A percentile compares a stretch with the other conserved stretches of the same genome.
phyloP scores from a whole-genome alignment of 805 yeast species.

The Ogataea neopini region DNA sequence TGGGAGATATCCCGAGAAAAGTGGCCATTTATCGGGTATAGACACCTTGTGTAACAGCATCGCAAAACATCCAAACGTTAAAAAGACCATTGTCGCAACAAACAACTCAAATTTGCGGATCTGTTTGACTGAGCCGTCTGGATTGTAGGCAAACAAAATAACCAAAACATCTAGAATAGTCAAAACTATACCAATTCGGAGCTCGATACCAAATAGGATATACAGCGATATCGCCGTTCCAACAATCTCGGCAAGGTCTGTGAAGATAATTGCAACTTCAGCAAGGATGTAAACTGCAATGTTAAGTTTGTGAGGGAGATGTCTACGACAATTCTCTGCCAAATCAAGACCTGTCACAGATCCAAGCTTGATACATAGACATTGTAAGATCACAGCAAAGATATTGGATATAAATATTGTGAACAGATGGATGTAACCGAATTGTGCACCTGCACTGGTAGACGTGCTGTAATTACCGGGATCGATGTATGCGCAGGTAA shows the following conservation, averaged over 20 bases:
- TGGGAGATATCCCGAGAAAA: conserved; percentile 73
- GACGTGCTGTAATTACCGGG: conserved; percentile 94
- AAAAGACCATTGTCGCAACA: conserved; percentile 67
- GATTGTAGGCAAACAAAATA: conserved; percentile 75
- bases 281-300: conserved; percentile 65
- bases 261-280: conserved; percentile 86
- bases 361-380: conserved; percentile 81
- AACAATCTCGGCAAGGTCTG: conserved; percentile 92
- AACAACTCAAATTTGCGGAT: conserved; percentile 77
- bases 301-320: conserved; percentile 69
- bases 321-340: conserved; percentile 77
- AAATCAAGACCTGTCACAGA: conserved; percentile 87
- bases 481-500: conserved; percentile 89
- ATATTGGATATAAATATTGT: conserved; percentile 74
- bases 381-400: conserved; percentile 81
- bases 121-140: conserved; percentile 72
- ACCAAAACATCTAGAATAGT: conserved; percentile 82
- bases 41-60: conserved; percentile 63
- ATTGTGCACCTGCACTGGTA: conserved; percentile 83
- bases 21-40: conserved; percentile 51
- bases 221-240: conserved; percentile 89
- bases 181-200: conserved; percentile 70
- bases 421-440: conserved; percentile 70
- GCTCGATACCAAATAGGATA: conserved; percentile 72
- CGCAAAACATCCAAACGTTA: conserved; percentile 76